A percentile compares a stretch with the other conserved stretches of the same genome.
Conservation (phyloP, 371 early-diverging fungal genomes). For the Mortierella sp. region DNA sequence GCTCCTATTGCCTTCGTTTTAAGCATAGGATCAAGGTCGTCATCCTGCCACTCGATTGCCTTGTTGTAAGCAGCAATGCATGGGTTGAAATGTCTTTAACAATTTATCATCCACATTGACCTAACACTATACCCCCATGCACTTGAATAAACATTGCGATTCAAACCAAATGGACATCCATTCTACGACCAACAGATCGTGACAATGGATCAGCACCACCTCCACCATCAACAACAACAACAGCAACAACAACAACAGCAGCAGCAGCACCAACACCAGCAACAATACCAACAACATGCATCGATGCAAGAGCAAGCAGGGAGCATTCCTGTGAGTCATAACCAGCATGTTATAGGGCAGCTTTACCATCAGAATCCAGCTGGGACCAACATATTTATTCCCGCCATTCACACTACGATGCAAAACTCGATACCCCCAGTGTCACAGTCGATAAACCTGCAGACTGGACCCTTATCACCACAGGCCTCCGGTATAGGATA, state of each 20-base stretch:
- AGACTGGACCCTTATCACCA: background rate
- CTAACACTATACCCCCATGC: background rate
- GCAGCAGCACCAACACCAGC: conserved; percentile 27
- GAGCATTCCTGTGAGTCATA: background rate
- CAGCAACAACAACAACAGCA: conserved; percentile 36
- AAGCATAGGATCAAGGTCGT: background rate
- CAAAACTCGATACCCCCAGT: conserved; percentile 1
- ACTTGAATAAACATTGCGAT: background rate
- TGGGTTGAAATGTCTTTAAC: background rate
- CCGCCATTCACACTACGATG: background rate
- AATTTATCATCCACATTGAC: background rate
- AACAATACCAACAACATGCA: conserved; percentile 20
- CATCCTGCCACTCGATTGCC: conserved; percentile 5
- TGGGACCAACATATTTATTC: conserved; percentile 4
- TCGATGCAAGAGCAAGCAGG: conserved; percentile 6
- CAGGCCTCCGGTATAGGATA: background rate
- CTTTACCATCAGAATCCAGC: conserved; percentile 16
- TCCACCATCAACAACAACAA: conserved; percentile 6
- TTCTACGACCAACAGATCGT: conserved; percentile 2
- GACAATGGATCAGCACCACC: conserved; percentile 25
- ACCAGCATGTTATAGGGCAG: conserved; percentile 2
- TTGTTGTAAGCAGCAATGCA: conserved; percentile 9
- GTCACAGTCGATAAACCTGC: background rate
- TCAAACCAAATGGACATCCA: conserved; percentile 3
- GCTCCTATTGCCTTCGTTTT: background rate